Percentiles rank a stretch among this genome's conserved stretches.
Evolutionary conservation across 1,139 yeast species (phyloP).

Genomic region (Geotrichum citri-aurantii): DNA sequence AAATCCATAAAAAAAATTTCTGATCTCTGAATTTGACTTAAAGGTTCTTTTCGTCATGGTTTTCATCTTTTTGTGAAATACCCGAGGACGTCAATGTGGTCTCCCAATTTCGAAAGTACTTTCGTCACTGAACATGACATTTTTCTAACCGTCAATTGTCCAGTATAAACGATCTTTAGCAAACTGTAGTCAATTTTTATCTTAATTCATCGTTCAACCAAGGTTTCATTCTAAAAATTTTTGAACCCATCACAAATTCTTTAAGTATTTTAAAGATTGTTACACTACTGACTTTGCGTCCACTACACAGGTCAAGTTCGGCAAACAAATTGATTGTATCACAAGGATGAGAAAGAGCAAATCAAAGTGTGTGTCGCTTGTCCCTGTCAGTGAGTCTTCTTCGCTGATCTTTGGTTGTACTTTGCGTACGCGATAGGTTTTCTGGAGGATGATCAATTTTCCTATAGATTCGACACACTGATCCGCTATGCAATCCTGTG

Average conservation of each 20-base stretch:
- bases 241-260: neutral
- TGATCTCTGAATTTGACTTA: neutral
- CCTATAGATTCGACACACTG: too few species aligned
- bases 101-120: neutral
- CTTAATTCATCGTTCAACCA: neutral
- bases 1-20: neutral
- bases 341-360: neutral
- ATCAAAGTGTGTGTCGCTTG: neutral
- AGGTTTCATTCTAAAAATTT: neutral
- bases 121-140: neutral
- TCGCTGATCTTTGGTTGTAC: neutral
- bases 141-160: neutral
- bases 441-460: too few species aligned
- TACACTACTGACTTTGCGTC: neutral
- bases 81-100: too few species aligned
- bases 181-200: neutral
- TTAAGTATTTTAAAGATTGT: neutral
- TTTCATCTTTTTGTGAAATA: too few species aligned
- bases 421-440: too few species aligned
- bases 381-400: neutral
- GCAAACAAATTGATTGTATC: neutral
- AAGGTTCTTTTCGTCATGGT: neutral
- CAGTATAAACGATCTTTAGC: neutral
- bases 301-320: neutral
- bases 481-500: too few species aligned